These are phyloP conservation scores for Abrus pulchellus DNA, from an alignment of 306 rosid species.

Conservation along the genomic window DNA sequence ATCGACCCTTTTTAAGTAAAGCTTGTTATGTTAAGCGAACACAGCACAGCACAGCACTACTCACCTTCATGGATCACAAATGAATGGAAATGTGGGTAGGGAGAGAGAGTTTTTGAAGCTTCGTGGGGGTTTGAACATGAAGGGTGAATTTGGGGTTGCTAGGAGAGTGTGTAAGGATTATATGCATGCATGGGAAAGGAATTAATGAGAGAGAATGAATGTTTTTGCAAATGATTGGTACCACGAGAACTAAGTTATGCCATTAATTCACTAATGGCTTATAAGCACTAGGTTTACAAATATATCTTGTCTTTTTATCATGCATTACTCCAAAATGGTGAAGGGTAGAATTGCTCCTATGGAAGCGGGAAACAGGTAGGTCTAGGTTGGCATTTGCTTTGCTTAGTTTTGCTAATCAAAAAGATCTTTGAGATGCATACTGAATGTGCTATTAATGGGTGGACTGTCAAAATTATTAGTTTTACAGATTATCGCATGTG, in stretches of 20 bases:
- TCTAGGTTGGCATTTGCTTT: slow-evolving; percentile 32
- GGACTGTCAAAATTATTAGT: neutral
- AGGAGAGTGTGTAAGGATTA: slow-evolving; percentile 3
- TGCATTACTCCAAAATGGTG: slow-evolving; percentile 15
- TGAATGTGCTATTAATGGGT: slow-evolving; percentile 32
- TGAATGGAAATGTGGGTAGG: slow-evolving; percentile 51
- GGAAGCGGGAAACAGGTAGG: neutral
- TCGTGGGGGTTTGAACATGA: neutral
- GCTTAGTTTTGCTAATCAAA: slow-evolving; percentile 18
- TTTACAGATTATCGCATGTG: neutral
- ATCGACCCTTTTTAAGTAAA: no score
- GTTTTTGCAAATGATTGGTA: slow-evolving; percentile 40
- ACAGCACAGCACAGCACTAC: neutral
- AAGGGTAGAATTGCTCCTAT: slow-evolving; percentile 33
- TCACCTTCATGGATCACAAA: slow-evolving; percentile 46
- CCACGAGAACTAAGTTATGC: slow-evolving; percentile 57
- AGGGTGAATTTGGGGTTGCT: neutral
- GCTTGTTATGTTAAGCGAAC: neutral
- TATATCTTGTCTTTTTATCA: neutral
- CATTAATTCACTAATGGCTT: slow-evolving; percentile 39
- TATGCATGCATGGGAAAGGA: slow-evolving; percentile 38
- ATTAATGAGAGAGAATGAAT: neutral
- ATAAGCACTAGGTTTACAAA: neutral
- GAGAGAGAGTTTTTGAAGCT: slow-evolving; percentile 40
- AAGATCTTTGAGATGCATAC: neutral